Evolutionary conservation across 768 basidiomycete species (phyloP), one percentile per base, ranked within the genome.

Genomic region (Daedaleopsis nitida): DNA sequence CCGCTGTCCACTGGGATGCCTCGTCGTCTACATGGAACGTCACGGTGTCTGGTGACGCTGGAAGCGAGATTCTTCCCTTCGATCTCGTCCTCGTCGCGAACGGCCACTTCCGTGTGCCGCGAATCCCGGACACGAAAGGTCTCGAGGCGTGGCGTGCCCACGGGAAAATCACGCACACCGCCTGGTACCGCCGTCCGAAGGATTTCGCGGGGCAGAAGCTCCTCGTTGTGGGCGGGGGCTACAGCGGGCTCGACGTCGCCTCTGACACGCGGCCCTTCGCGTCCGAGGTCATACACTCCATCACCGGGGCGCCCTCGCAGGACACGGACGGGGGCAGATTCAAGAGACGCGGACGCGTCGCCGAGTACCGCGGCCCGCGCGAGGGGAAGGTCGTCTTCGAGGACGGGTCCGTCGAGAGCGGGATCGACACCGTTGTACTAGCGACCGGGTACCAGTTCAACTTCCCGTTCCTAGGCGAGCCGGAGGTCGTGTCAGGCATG

Each of bases 371-470:
- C 13, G 70, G 84, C 68, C 73, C 72, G 16, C 69, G 65, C 1
- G 68, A 74, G 32, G 85, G 84, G 3, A 73, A 73, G 51, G 84
- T 87, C 8, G 69, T 78, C 42, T 88, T 90, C 65, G 82, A 81
- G 62, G 88, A 89, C 59, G 86, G 83, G 1, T 75, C 82, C 1
- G 65, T 70, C 9, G 88, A 89, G 69, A 66, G 73, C 38, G 78
- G 76, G 5, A 76, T 93, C 57, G 84, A 88, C 65, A 74, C 83
- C 61, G 86, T 85, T 65, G 83, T 93, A 52, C 73, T 93, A 12
- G 91, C 90, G 2, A 94, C 92, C 1, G 92, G 92, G 9, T 94
- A 88, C 70, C 75, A 87, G 55, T 74, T 82, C 51, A 75, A 81
- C n/a, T 85, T 87, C 65, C 87, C 88, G 0, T 92, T 92, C 74